Evolutionary conservation across 192 early-diverging fungal genomes (phyloP).

Genomic region (Dissophora ornata): DNA sequence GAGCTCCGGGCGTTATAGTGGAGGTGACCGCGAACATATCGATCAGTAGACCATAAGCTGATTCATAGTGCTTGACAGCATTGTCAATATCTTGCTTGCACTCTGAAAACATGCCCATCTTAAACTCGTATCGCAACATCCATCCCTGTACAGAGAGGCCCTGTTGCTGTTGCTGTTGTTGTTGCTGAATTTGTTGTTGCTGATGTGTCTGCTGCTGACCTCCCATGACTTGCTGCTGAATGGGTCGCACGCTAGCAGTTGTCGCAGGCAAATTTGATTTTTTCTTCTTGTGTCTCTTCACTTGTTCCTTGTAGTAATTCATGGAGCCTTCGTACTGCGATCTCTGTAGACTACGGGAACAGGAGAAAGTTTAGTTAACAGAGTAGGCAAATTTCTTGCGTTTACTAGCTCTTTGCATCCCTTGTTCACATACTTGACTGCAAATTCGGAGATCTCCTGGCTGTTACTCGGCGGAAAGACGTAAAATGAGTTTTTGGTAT

Average conservation of each 20-base stretch:
- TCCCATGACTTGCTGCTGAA: conserved; percentile 24
- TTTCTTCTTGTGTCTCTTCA: conserved; percentile 79
- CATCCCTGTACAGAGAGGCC: conserved; percentile 72
- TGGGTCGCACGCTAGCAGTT: conserved; percentile 35
- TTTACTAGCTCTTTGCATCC: neutral
- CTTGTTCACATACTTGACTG: conserved; percentile 64
- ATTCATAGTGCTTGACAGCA: conserved; percentile 73
- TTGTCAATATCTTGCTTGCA: conserved; percentile 71
- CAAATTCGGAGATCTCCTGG: conserved; percentile 70
- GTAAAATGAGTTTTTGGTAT: conserved; percentile 76
- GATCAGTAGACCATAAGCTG: conserved; percentile 71
- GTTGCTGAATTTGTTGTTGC: conserved; percentile 9
- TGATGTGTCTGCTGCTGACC: conserved; percentile 17
- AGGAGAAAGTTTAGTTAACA: neutral
- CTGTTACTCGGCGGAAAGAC: conserved; percentile 61
- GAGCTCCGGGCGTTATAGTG: conserved; percentile 55
- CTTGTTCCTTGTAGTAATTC: conserved; percentile 81
- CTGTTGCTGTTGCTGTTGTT: conserved; percentile 32
- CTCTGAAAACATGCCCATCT: conserved; percentile 72
- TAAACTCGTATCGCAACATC: conserved; percentile 85
- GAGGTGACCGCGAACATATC: conserved; percentile 72
- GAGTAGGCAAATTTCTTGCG: neutral
- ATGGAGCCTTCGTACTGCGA: conserved; percentile 74
- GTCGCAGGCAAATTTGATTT: conserved; percentile 68
- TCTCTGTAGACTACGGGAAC: conserved; percentile 67